phyloP scores from a whole-genome alignment of 495 filamentous ascomycete genomes.

The Aspergillus carlsbadensis region DNA sequence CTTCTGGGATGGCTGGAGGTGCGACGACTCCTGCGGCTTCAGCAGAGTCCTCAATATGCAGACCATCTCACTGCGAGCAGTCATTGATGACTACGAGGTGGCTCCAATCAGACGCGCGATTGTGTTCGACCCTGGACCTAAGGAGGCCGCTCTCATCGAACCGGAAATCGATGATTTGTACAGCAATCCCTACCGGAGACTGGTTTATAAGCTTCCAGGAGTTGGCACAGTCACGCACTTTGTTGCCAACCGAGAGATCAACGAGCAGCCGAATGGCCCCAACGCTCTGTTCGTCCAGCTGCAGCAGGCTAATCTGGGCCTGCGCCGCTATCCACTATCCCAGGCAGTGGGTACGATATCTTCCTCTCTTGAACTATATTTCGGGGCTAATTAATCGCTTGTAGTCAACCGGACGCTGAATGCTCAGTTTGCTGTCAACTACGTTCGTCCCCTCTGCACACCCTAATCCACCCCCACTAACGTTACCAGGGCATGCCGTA shows the following conservation, averaged over 20 bases:
- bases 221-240: conserved; percentile 65
- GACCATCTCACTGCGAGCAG: conserved; percentile 33
- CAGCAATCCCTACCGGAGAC: conserved; percentile 25
- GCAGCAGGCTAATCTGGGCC: conserved; percentile 55
- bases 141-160: not conserved
- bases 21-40: conserved; percentile 52
- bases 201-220: conserved; percentile 35
- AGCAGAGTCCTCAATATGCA: conserved; percentile 32
- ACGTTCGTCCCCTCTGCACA: conserved; percentile 48
- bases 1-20: conserved; percentile 66
- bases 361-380: conserved; percentile 12
- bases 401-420: conserved; percentile 52
- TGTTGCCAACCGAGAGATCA: conserved; percentile 51
- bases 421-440: conserved; percentile 70
- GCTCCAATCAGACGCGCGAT: conserved; percentile 27
- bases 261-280: conserved; percentile 51
- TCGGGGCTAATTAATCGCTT: not conserved
- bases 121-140: conserved; percentile 9
- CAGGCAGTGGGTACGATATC: conserved; percentile 30
- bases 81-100: conserved; percentile 32
- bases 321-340: conserved; percentile 54
- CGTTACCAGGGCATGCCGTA: conserved; percentile 69
- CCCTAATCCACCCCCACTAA: not conserved
- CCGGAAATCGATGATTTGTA: conserved; percentile 21
- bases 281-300: conserved; percentile 63